These are phyloP conservation scores for Boletales sp. DNA, from an alignment of 768 basidiomycete genomes.

Conservation along the genomic window DNA sequence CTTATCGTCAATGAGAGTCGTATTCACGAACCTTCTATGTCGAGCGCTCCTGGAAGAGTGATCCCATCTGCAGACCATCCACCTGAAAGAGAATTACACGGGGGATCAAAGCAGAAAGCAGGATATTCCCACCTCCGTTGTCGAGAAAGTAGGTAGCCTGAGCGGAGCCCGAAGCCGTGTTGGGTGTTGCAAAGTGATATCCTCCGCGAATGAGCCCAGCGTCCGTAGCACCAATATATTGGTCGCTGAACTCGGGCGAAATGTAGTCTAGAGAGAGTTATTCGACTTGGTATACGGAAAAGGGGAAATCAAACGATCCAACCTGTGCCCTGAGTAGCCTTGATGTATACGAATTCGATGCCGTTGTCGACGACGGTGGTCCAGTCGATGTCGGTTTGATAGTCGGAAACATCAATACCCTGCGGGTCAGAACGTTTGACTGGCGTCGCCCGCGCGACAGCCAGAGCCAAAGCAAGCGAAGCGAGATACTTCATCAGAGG, in stretches of 20 bases:
- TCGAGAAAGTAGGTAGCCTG: constrained; percentile 60
- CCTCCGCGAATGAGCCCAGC: constrained; percentile 55
- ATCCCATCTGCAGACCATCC: constrained; percentile 54
- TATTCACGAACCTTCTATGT: constrained; percentile 51
- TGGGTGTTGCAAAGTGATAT: constrained; percentile 61
- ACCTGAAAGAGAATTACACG: constrained; percentile 25
- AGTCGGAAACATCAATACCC: constrained; percentile 58
- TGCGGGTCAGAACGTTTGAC: constrained; percentile 36
- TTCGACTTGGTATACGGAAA: background rate
- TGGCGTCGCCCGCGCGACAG: constrained; percentile 14
- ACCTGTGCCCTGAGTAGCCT: constrained; percentile 65
- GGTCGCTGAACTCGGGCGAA: constrained; percentile 35
- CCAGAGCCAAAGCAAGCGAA: constrained; percentile 12
- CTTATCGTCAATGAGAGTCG: background rate
- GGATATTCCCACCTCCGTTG: constrained; percentile 42
- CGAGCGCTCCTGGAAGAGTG: constrained; percentile 62
- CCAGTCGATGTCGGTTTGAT: constrained; percentile 52
- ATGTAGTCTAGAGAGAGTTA: constrained; percentile 15
- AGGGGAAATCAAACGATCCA: constrained; percentile 6
- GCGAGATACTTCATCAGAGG: constrained; percentile 20
- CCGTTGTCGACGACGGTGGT: constrained; percentile 47
- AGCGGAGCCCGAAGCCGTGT: constrained; percentile 48
- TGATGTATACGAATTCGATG: constrained; percentile 58
- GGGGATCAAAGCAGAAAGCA: background rate
- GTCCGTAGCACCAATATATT: constrained; percentile 56